These are phyloP conservation scores for Cyberlindnera mrakii DNA, from an alignment of 805 yeast species.

Conservation along the genomic window DNA sequence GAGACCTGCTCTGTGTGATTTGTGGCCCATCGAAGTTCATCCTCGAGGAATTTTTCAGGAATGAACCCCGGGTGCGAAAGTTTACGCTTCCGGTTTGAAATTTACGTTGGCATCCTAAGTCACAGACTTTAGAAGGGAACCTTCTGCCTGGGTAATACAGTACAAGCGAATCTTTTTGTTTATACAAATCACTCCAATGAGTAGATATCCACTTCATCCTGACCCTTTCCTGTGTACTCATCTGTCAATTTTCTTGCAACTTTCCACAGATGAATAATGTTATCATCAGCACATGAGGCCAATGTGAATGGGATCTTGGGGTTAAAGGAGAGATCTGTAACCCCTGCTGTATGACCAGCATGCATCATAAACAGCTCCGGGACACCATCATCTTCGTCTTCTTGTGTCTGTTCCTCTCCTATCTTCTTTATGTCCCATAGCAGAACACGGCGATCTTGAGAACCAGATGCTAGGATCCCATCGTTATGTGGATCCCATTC, in stretches of 20 bases:
- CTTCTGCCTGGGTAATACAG: no score
- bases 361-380: slow-evolving; percentile 89
- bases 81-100: slow-evolving; percentile 1
- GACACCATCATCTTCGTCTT: slow-evolving; percentile 86
- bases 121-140: no score
- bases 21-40: no score
- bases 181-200: slow-evolving; percentile 14
- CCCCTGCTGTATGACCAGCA: slow-evolving; percentile 81
- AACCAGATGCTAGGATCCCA: slow-evolving; percentile 71
- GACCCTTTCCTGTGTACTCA: slow-evolving; percentile 16
- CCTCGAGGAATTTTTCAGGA: slow-evolving; percentile 8
- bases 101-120: slow-evolving; percentile 1
- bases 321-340: slow-evolving; percentile 68
- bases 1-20: no score
- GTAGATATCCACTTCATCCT: slow-evolving; percentile 17
- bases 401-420: slow-evolving; percentile 81
- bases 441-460: slow-evolving; percentile 70
- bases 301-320: slow-evolving; percentile 68
- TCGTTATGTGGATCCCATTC: slow-evolving; percentile 78
- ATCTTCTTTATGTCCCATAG: slow-evolving; percentile 76
- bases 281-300: slow-evolving; percentile 48
- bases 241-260: slow-evolving; percentile 31
- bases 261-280: slow-evolving; percentile 41
- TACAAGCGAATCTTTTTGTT: no score
- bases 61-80: no score